Conservation (phyloP, 1,284 basidiomycete species). For the Tremellales sp. region DNA sequence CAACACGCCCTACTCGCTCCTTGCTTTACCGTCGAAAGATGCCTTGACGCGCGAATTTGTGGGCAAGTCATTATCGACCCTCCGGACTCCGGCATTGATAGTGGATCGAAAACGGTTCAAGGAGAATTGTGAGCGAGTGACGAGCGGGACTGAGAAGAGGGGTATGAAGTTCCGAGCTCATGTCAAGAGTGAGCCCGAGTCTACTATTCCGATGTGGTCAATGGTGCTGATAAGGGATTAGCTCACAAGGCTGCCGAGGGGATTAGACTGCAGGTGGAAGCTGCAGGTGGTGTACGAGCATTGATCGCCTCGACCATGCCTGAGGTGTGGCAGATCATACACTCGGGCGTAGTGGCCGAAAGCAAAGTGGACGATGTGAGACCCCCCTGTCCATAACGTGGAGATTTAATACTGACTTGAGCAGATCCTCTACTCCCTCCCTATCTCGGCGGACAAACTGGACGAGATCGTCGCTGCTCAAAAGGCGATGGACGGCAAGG, state of each 20-base stretch:
- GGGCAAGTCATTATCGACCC: conserved; percentile 56
- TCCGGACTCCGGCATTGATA: conserved; percentile 73
- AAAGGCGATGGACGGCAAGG: conserved; percentile 57
- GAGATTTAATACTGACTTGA: conserved; percentile 1
- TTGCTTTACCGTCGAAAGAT: conserved; percentile 52
- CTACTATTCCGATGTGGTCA: neutral
- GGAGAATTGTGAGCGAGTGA: conserved; percentile 69
- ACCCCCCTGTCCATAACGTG: too few species aligned
- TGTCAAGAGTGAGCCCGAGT: conserved; percentile 73
- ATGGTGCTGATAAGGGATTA: conserved; percentile 5
- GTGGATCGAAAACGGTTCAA: conserved; percentile 68
- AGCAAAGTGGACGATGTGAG: conserved; percentile 69
- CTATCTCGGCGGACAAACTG: conserved; percentile 65
- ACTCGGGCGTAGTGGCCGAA: conserved; percentile 56
- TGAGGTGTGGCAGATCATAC: conserved; percentile 36
- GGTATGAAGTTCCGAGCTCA: conserved; percentile 72
- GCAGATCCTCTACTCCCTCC: conserved; percentile 80
- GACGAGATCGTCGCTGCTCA: conserved; percentile 63
- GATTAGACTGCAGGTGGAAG: conserved; percentile 62
- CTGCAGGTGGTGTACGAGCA: conserved; percentile 48
- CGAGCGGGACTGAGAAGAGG: conserved; percentile 59
- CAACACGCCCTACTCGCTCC: conserved; percentile 25
- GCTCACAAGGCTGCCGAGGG: conserved; percentile 66
- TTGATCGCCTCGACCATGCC: conserved; percentile 39
- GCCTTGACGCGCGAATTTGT: conserved; percentile 59